phyloP scores from a whole-genome alignment of 1,284 basidiomycete genomes.

The Sanguinoderma infundibulare region DNA sequence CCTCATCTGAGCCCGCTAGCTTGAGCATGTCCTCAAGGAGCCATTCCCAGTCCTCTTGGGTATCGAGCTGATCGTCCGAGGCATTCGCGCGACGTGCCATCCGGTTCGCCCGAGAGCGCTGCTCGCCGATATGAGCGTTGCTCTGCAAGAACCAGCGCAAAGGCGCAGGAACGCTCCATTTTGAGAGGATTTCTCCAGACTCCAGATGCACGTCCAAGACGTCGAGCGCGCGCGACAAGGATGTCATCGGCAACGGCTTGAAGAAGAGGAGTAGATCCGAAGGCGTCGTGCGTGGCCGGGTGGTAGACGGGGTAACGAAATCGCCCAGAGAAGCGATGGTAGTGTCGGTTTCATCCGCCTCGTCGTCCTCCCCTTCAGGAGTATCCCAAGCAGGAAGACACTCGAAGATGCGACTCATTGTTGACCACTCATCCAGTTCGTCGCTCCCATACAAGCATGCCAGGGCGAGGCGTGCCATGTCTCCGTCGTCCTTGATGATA shows the following conservation, averaged over 20 bases:
- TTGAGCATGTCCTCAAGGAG: conserved; percentile 90
- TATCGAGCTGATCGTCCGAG: conserved; percentile 56
- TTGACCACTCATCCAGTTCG: conserved; percentile 72
- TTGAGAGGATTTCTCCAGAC: conserved; percentile 86
- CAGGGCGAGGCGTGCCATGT: conserved; percentile 83
- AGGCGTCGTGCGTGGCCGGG: conserved; percentile 58
- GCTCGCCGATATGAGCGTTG: conserved; percentile 64
- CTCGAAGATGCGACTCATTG: conserved; percentile 91
- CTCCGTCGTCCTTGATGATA: conserved; percentile 81
- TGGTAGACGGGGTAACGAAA: conserved; percentile 78
- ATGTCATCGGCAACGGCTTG: conserved; percentile 70
- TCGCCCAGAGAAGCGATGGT: conserved; percentile 80
- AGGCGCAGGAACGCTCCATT: conserved; percentile 84
- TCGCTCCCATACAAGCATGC: conserved; percentile 89
- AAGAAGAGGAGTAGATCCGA: conserved; percentile 85
- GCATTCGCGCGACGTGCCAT: conserved; percentile 80
- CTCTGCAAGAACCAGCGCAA: conserved; percentile 88
- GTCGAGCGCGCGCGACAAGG: conserved; percentile 84
- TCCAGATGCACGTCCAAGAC: conserved; percentile 93
- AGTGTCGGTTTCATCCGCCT: conserved; percentile 76
- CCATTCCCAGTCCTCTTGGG: conserved; percentile 82
- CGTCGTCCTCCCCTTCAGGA: conserved; percentile 55
- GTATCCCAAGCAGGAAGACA: conserved; percentile 91
- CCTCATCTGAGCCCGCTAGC: conserved; percentile 69
- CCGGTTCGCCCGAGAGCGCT: conserved; percentile 84